Evolutionary conservation across 2,329 filamentous ascomycete genomes (phyloP).

Genomic region (Ophiocordyceps camponoti-leonardi): DNA sequence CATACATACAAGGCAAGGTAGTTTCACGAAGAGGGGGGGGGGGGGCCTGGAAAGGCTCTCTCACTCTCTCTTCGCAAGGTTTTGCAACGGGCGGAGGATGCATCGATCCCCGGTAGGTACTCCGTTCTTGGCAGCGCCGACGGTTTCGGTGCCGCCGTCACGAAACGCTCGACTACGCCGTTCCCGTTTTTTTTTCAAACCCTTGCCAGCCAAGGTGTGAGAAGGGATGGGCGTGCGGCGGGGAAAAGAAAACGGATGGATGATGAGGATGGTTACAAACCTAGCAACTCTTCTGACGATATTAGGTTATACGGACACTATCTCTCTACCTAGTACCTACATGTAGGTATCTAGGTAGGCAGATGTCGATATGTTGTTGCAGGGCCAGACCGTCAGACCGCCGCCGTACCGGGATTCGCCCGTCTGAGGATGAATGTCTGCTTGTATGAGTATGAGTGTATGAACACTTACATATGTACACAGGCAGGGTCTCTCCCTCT

Average conservation of each 20-base stretch:
- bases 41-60: background rate
- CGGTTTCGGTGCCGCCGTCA: background rate
- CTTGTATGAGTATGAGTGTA: background rate
- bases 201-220: background rate
- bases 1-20: too few species aligned
- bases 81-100: background rate
- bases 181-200: background rate
- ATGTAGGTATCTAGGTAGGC: background rate
- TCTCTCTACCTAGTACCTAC: too few species aligned
- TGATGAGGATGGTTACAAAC: background rate
- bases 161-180: background rate
- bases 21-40: too few species aligned
- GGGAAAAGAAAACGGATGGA: background rate
- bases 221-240: background rate
- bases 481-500: background rate
- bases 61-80: background rate
- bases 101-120: background rate
- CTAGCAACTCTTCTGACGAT: too few species aligned
- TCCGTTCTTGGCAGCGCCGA: background rate
- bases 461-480: too few species aligned
- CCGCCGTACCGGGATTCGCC: background rate
- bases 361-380: too few species aligned
- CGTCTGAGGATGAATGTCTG: background rate
- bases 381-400: background rate
- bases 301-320: too few species aligned